Base-by-base conservation (phyloP, 306 rosid species). In the Casuarina cunninghamiana region DNA sequence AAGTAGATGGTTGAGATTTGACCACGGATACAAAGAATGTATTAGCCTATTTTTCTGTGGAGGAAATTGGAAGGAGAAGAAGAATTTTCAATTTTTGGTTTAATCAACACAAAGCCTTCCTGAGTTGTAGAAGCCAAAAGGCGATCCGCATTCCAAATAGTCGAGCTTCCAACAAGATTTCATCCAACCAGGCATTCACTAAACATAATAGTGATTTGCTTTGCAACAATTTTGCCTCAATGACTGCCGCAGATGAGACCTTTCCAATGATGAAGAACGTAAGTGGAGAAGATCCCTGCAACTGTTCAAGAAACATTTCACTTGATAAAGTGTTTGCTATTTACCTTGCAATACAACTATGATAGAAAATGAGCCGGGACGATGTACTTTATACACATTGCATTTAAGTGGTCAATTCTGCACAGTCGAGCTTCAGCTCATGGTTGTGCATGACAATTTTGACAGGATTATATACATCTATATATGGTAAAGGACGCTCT, bases 221-320 rank as follows among this genome's bases (percentile, higher is more conserved):
- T 71, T 86, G 90, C 8, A 74, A 82, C 79, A 83, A 75, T 78
- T 86, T 95, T 1, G 91, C 94, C 81, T 91, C 94, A 5, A 93
- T 88, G 54, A 95, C 80, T 44, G 99, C 97, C 86, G 91, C 90
- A 2, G 97, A 95, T 32, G 97, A 95, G 75, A 95, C 88, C 85
- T 84, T 91, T 72, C 99, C 99, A 46, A 95, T 82, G 80, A 95
- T 87, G 54, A 79, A 81, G 91, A 88, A 95, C 74, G 97, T 88
- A 82, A 88, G 97, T 13, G 93, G 82, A 68, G 96, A 93, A 58
- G 99, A 93, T 80, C 90, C 97, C 84, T 90, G 97, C 83, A 87
- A 71, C 97, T 95, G 97, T 81, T 74, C 51, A 69, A 74, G 65
- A 75, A 70, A 57, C 77, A 73, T 77, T 79, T 57, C 26, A 75